These are phyloP conservation scores for Apiospora rasikravindrae DNA, from an alignment of 2,329 filamentous ascomycete species.

Conservation along the genomic window DNA sequence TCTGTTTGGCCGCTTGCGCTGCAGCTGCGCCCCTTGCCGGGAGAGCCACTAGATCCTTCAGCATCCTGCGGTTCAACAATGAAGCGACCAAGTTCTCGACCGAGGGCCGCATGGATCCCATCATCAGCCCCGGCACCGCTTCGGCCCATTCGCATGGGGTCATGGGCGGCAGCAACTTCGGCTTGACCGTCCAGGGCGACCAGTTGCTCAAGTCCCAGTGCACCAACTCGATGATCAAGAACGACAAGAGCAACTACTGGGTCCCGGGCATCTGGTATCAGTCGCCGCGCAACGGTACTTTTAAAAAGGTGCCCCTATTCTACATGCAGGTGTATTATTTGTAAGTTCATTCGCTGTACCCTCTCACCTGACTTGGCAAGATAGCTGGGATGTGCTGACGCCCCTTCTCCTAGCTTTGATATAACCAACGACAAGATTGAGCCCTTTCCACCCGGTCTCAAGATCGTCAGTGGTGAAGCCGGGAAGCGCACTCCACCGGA, in stretches of 20 bases:
- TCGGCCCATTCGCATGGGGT: slow-evolving; percentile 72
- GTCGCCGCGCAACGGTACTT: slow-evolving; percentile 64
- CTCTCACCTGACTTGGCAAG: background rate
- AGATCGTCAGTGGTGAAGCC: slow-evolving; percentile 72
- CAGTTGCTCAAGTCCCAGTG: slow-evolving; percentile 66
- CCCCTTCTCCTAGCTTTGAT: slow-evolving; percentile 54
- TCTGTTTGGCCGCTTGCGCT: background rate
- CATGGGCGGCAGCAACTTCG: slow-evolving; percentile 73
- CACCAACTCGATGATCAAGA: slow-evolving; percentile 71
- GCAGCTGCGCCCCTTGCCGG: background rate
- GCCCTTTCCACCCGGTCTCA: slow-evolving; percentile 73
- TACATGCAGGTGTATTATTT: slow-evolving; percentile 83
- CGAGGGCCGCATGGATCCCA: slow-evolving; percentile 68
- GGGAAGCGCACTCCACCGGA: slow-evolving; percentile 60
- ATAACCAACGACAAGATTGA: slow-evolving; percentile 67
- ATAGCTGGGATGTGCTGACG: background rate
- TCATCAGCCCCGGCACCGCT: slow-evolving; percentile 64
- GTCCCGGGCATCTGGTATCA: slow-evolving; percentile 73
- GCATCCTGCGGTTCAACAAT: slow-evolving; percentile 74
- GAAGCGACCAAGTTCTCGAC: slow-evolving; percentile 59
- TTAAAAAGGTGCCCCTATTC: slow-evolving; percentile 70
- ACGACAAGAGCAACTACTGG: slow-evolving; percentile 80
- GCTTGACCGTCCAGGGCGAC: slow-evolving; percentile 64
- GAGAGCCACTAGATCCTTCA: slow-evolving; percentile 53
- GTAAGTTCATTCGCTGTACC: slow-evolving; percentile 41